Evolutionary conservation across 202 grass and related monocot species (phyloP), one percentile per base, ranked within the genome.

Genomic region (Dendrocalamus latiflorus): DNA sequence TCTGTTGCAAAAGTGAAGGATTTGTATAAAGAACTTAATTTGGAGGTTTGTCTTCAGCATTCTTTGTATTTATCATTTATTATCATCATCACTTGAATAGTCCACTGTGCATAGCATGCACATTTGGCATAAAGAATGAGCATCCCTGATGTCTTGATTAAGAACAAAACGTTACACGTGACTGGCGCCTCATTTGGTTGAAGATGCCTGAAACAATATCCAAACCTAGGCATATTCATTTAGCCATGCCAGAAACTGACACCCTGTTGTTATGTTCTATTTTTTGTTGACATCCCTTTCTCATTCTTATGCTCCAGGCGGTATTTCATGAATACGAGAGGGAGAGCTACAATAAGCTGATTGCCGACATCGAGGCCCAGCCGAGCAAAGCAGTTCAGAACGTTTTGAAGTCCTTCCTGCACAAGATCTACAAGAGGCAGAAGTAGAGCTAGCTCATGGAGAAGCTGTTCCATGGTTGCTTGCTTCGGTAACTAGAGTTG

Each of bases 371-470:
- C 5, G 87, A 98, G 79, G 89, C 91, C 75, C 91, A 95, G 61
- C 90, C 92, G 2, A 93, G 70, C 85, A 93, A 91, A 65, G 93
- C 86, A 8, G 96, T 98, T 48, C 96, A 93, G 75, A 77, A 80
- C 68, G 91, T 95, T 20, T 44, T 95, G 74, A 95, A 88, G 90
- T 98, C 96, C 77, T 95, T 98, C 83, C 78, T 98, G 62, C 85
- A 93, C 62, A 98, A 95, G 83, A 98, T 98, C 77, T 98, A 98
- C 93, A 93, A 90, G 85, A 91, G 93, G 89, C 61, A 86, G 74
- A 99, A 93, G 79, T 99, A 90, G 89, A 83, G 25, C 16, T 10
- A 53, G 49, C 68, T 28, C 65, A 75, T 89, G 87, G 89, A 87
- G 51, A 87, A 83, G 61, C 72, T 88, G 80, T 81, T 89, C 60